A percentile compares a stretch with the other conserved stretches of the same genome.
Conservation (phyloP, 345 rosid species). For the Lepidium sativum region DNA sequence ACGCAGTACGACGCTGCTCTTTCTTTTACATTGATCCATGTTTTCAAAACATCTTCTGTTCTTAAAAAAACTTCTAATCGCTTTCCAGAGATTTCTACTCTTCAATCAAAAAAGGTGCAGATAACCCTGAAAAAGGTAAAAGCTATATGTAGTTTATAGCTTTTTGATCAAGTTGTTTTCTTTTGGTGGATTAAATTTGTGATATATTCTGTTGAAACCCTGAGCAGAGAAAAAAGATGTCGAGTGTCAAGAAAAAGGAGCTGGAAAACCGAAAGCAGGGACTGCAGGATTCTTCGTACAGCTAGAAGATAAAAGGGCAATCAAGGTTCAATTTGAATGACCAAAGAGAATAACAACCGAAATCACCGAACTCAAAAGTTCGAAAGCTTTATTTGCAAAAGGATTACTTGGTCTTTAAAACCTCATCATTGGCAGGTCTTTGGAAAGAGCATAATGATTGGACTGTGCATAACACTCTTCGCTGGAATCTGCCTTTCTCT, state of each 20-base stretch:
- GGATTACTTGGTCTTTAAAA: neutral
- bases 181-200: neutral
- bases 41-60: neutral
- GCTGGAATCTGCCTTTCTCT: conserved; percentile 70
- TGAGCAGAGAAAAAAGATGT: conserved; percentile 26
- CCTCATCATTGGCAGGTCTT: conserved; percentile 41
- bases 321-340: conserved; percentile 46
- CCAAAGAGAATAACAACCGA: conserved; percentile 11
- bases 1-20: conserved; percentile 23
- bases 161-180: neutral
- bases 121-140: conserved; percentile 26
- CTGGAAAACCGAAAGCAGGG: conserved; percentile 38
- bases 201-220: too few species aligned
- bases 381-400: neutral
- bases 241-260: conserved; percentile 24
- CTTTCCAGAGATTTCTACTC: conserved; percentile 21
- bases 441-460: conserved; percentile 53
- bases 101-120: conserved; percentile 15
- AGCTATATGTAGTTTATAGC: neutral
- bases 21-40: neutral
- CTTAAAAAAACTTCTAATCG: neutral
- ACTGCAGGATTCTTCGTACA: conserved; percentile 50
- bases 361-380: conserved; percentile 6
- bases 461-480: conserved; percentile 50
- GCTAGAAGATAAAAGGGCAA: conserved; percentile 61